Evolutionary conservation across 805 yeast species (phyloP).

Genomic region (Hanseniaspora thailandica): DNA sequence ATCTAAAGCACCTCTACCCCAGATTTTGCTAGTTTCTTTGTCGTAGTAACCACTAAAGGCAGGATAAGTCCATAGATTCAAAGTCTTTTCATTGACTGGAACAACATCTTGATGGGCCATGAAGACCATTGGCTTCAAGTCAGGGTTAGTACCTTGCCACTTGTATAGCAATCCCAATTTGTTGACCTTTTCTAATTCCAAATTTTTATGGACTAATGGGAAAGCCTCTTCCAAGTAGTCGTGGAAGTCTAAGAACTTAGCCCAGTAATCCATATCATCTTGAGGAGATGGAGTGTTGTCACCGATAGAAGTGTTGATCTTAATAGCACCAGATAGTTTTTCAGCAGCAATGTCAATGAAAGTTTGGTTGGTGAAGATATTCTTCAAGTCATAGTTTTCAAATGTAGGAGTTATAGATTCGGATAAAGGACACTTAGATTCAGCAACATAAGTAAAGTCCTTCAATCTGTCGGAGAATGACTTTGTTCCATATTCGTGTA

Average conservation of each 20-base stretch:
- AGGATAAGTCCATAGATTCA: constrained; percentile 50
- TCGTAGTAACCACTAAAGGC: constrained; percentile 62
- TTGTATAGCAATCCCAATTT: constrained; percentile 54
- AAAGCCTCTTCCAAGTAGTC: constrained; percentile 42
- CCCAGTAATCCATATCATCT: constrained; percentile 35
- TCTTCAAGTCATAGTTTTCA: constrained; percentile 19
- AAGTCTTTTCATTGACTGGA: constrained; percentile 55
- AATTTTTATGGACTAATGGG: constrained; percentile 40
- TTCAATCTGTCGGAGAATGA: constrained; percentile 43
- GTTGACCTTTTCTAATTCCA: constrained; percentile 46
- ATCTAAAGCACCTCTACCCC: constrained; percentile 73
- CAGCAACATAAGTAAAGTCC: constrained; percentile 17
- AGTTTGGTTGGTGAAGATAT: constrained; percentile 26
- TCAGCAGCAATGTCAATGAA: constrained; percentile 34
- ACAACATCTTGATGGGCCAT: constrained; percentile 82
- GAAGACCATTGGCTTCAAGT: constrained; percentile 53
- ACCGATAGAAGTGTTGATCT: constrained; percentile 50
- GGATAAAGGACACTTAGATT: constrained; percentile 17
- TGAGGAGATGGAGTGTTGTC: constrained; percentile 37
- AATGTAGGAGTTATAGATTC: constrained; percentile 23
- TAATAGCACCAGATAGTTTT: constrained; percentile 47
- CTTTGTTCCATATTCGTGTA: constrained; percentile 23
- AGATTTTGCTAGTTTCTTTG: constrained; percentile 40
- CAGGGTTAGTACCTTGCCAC: constrained; percentile 44
- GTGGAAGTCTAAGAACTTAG: constrained; percentile 39